Base-by-base conservation (phyloP, 768 basidiomycete genomes). In the Suillus ampliporus region DNA sequence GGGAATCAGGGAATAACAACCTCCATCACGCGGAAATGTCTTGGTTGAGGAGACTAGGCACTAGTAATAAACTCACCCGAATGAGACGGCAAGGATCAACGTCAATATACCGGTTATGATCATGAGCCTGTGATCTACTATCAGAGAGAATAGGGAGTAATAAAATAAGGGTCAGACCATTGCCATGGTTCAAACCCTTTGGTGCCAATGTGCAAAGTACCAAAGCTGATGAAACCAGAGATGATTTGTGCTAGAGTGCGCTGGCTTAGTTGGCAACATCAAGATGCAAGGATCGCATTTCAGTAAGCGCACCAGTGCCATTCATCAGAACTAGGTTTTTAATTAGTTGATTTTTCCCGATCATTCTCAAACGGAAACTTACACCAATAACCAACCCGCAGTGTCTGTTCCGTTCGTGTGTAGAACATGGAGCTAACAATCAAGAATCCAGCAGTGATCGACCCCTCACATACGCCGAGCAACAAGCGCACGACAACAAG, bases 351-450 rank as follows among this genome's bases (percentile, higher is more conserved):
- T 5, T 40, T 15, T 40, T n/a, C 6, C 38, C 6, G 38, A 40
- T 6, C 13, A 14, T 40, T 40, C 14, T 5, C 2, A 59, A 13
- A 28, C 31, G 35, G 8, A 7, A 8, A 77, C 86, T 72, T 69
- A 89, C 87, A 88, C 87, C 87, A 89, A 68, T 87, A 89, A 2
- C 88, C 88, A 46, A 89, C 85, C 31, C 88, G 76, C 52, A 82
- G 65, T 0, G 86, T 88, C 67, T 88, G 86, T 66, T 90, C 88
- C n/a, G 69, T 82, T 38, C 86, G 79, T 0, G 86, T 89, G 68
- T 89, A 89, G 69, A 89, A 89, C 88, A 89, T 88, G 34, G 85
- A 83, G 44, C 79, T 88, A 60, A 89, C 86, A 61, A 89, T 86
- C 80, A 90, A 75, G 72, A 90, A 88, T 0, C 88, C 88, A 5